Percentiles rank a stretch among this genome's conserved stretches.
Evolutionary conservation across 2,329 filamentous ascomycete genomes (phyloP).

Genomic region (Aspergillus luchuensis): DNA sequence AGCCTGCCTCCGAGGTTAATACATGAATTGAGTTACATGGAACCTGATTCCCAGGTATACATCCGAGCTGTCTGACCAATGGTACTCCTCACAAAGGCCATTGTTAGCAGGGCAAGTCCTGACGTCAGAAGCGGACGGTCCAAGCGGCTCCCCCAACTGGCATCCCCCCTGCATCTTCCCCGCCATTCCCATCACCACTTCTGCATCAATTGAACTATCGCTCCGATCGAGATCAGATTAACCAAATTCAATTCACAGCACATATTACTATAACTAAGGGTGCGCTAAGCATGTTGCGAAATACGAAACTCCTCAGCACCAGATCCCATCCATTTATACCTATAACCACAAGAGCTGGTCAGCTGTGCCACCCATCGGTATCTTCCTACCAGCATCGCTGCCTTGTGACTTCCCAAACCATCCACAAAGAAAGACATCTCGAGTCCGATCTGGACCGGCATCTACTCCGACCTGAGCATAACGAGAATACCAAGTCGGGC

Average conservation of each 20-base stretch:
- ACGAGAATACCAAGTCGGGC: slow-evolving; percentile 29
- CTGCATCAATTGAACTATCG: background rate
- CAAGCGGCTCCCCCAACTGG: background rate
- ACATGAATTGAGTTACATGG: background rate
- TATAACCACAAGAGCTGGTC: background rate
- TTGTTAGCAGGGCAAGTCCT: background rate
- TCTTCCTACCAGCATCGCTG: background rate
- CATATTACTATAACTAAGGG: background rate
- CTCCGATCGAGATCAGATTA: background rate
- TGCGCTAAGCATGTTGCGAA: background rate
- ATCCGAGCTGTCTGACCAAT: background rate
- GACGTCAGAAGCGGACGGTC: background rate
- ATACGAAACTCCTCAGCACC: background rate
- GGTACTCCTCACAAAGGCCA: background rate
- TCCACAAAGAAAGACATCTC: background rate
- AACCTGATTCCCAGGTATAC: background rate
- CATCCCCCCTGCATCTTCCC: background rate
- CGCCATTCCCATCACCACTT: background rate
- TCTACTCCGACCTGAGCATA: slow-evolving; percentile 22
- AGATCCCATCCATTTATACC: background rate
- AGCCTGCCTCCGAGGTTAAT: too few relatives aligned
- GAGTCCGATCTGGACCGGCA: slow-evolving; percentile 20
- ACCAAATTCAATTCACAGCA: background rate
- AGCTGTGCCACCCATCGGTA: background rate
- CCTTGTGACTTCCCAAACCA: background rate